Evolutionary conservation across 805 yeast genomes (phyloP), one percentile per base, ranked within the genome.

Genomic region (Cyberlindnera suaveolens): DNA sequence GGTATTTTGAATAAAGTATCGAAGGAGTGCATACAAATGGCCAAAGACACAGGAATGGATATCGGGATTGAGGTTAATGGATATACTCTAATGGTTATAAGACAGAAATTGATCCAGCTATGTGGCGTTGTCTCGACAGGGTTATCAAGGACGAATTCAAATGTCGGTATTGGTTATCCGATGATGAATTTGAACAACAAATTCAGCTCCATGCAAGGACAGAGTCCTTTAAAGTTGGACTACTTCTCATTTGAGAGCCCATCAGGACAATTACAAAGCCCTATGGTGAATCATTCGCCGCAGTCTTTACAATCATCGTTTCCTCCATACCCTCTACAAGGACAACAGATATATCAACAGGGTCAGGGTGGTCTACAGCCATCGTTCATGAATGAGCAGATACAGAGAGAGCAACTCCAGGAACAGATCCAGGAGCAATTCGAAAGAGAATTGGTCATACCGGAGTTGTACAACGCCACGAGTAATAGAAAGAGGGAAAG

Each of bases 1-100:
- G 88, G 88, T 1, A 71, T 82, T 4, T 67, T 80, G 17, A 77
- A 78, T 34, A 69, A 70, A 41, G 81, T 80, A 0, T 75, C 85
- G 6, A 79, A 78, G 52, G 70, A 75, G 35, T 72, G 82, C 23
- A 62, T 77, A 27, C 65, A 66, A 45, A 46, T 50, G 38, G 69
- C 74, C 0, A 52, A 60, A 27, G 54, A 45, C 5, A 48, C 47
- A 6, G 61, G 58, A 5, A 51, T 69, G 5, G 68, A 65, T 8
- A 59, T 67, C 20, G 74, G 73, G 2, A 54, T 60, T 33, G 71
- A 67, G 36, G 54, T 61, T 29, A 64, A 63, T 45, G 62, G 63
- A 47, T 62, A 66, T 52, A 53, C 69, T 4, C 46, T 70, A 16
- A 60, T 66, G 8, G 50, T 62, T 32, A 65, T 68, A n/a, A 63